phyloP scores from a whole-genome alignment of 495 filamentous ascomycete species.

The Penicillium subrubescens region DNA sequence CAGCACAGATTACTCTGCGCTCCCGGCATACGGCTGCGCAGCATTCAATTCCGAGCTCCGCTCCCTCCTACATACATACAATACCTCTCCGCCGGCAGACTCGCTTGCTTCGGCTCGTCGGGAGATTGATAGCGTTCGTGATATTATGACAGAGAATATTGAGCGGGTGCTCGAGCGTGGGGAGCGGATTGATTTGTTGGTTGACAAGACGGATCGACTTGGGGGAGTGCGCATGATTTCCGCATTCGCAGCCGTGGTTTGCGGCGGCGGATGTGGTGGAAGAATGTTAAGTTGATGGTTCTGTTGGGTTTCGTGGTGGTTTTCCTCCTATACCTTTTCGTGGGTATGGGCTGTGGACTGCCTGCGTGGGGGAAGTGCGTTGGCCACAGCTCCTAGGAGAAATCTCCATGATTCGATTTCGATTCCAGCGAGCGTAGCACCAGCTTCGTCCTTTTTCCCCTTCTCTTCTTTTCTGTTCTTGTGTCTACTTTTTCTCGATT shows the following conservation, averaged over 20 bases:
- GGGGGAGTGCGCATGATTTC: conserved; percentile 86
- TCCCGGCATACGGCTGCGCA: conserved; percentile 88
- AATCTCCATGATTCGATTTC: not conserved
- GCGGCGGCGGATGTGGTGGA: conserved; percentile 98
- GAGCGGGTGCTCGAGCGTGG: conserved; percentile 93
- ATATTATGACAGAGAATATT: conserved; percentile 99
- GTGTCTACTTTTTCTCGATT: conserved; percentile 5
- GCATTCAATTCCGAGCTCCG: conserved; percentile 82
- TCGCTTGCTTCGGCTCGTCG: conserved; percentile 78
- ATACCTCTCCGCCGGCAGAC: conserved; percentile 78
- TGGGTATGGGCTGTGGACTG: conserved; percentile 74
- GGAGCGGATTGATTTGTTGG: conserved; percentile 90
- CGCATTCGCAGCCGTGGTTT: conserved; percentile 79
- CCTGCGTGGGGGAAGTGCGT: conserved; percentile 60
- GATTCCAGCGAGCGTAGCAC: conserved; percentile 19
- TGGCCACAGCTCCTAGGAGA: conserved; percentile 24
- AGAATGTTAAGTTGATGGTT: conserved; percentile 94
- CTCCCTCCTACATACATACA: conserved; percentile 79
- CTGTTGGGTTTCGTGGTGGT: conserved; percentile 78
- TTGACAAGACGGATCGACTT: conserved; percentile 94
- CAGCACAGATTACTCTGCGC: conserved; percentile 69
- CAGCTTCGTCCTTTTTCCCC: not conserved
- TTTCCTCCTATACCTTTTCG: conserved; percentile 79
- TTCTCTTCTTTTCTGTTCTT: conserved; percentile 1
- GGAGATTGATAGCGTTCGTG: conserved; percentile 90